Percentiles rank a stretch among this genome's conserved stretches.
Evolutionary conservation across 2,329 filamentous ascomycete genomes (phyloP).

Genomic region (Chaetoscypha palmicola): DNA sequence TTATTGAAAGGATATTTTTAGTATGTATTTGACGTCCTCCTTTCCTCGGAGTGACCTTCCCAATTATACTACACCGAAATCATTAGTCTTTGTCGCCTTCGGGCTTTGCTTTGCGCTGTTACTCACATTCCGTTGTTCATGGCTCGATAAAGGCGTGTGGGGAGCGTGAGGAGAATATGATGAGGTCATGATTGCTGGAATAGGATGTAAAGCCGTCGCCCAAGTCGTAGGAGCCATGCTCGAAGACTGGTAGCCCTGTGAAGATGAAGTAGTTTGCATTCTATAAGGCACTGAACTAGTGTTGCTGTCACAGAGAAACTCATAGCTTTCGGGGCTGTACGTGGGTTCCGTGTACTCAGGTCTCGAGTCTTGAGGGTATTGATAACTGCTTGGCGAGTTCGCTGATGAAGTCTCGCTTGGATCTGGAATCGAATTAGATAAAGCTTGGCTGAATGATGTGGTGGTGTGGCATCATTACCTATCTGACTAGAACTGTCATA

Average conservation of each 20-base stretch:
- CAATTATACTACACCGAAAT: too few species aligned
- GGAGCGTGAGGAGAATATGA: background rate
- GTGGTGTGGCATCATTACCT: background rate
- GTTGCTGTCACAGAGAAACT: background rate
- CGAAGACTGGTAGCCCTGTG: background rate
- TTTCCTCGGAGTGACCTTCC: background rate
- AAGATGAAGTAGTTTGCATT: background rate
- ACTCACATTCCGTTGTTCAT: background rate
- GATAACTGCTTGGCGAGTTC: background rate
- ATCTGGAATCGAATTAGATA: background rate
- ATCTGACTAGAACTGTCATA: background rate
- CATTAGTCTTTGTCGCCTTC: too few species aligned
- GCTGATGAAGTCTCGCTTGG: background rate
- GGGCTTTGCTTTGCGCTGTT: too few species aligned
- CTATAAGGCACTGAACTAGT: constrained; percentile 2
- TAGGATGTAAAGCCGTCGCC: background rate
- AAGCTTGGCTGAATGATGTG: background rate
- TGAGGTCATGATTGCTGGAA: background rate
- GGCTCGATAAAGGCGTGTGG: background rate
- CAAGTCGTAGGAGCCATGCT: background rate
- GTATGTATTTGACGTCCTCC: too few species aligned
- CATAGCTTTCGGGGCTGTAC: background rate
- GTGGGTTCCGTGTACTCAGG: background rate
- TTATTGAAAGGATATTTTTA: too few species aligned
- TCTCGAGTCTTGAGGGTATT: background rate